Evolutionary conservation across 345 rosid species (phyloP).

Genomic region (Stellera chamaejasme): DNA sequence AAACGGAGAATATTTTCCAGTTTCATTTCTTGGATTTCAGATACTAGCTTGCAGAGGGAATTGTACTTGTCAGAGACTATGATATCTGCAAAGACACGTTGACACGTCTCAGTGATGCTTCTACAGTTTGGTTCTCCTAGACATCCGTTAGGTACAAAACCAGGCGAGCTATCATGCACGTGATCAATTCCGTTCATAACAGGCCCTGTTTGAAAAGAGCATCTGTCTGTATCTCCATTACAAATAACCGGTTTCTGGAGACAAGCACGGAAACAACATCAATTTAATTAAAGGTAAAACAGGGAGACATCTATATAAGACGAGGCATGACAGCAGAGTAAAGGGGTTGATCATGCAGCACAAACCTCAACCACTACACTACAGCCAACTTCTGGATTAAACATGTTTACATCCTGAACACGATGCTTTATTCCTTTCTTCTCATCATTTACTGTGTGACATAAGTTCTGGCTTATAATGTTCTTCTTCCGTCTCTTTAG

Average conservation of each 20-base stretch:
- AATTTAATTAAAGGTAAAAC: constrained; percentile 4
- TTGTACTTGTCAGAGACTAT: constrained; percentile 66
- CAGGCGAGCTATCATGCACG: constrained; percentile 22
- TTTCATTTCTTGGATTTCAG: constrained; percentile 62
- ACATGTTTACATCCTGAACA: constrained; percentile 36
- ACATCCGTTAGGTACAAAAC: constrained; percentile 30
- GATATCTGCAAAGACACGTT: constrained; percentile 49
- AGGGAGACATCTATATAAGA: neutral
- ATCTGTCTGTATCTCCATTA: constrained; percentile 18
- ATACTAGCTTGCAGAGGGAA: constrained; percentile 57
- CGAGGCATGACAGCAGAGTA: neutral
- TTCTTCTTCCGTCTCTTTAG: constrained; percentile 29
- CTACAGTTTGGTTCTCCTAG: constrained; percentile 22
- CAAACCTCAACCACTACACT: constrained; percentile 29
- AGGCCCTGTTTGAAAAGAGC: constrained; percentile 15
- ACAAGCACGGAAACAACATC: constrained; percentile 14
- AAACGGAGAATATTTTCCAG: constrained; percentile 43
- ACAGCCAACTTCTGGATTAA: constrained; percentile 16
- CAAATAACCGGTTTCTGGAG: constrained; percentile 38
- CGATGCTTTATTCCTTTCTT: constrained; percentile 40
- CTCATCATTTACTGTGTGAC: constrained; percentile 32
- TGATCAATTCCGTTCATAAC: constrained; percentile 29
- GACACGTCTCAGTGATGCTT: constrained; percentile 49
- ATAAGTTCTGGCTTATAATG: constrained; percentile 36
- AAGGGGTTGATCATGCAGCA: constrained; percentile 3